These are phyloP conservation scores for Elsinoe batatas DNA, from an alignment of 2,329 filamentous ascomycete species.

Conservation along the genomic window DNA sequence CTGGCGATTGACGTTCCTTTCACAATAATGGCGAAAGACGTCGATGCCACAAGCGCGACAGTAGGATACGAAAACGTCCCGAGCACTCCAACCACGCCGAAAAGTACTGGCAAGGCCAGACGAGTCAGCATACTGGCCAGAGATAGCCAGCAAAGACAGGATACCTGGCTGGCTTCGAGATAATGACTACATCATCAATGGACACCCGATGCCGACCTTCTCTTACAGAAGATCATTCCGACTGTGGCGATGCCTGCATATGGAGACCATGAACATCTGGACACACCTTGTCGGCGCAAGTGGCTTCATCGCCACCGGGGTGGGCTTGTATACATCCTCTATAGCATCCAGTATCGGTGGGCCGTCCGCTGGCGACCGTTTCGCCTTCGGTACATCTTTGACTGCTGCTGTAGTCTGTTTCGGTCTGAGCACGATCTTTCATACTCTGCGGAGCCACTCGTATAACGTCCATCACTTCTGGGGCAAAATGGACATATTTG, in stretches of 20 bases:
- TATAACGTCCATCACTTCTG: constrained; percentile 24
- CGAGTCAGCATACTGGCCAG: constrained; percentile 18
- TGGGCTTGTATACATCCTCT: neutral
- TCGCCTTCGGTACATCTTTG: constrained; percentile 6
- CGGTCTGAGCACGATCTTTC: constrained; percentile 22
- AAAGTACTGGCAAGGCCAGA: constrained; percentile 2
- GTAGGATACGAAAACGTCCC: neutral
- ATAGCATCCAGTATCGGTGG: neutral
- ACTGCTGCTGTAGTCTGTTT: constrained; percentile 12
- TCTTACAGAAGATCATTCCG: constrained; percentile 19
- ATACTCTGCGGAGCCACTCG: constrained; percentile 25
- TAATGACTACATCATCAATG: constrained; percentile 20
- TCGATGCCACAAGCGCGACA: neutral
- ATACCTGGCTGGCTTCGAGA: constrained; percentile 23
- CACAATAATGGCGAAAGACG: neutral
- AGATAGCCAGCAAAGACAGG: constrained; percentile 19
- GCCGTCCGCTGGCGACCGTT: neutral
- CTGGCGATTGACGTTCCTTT: too few relatives aligned
- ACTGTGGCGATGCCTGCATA: constrained; percentile 13
- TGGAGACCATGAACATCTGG: constrained; percentile 15
- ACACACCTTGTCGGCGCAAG: constrained; percentile 11
- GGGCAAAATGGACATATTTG: constrained; percentile 24
- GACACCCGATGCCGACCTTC: constrained; percentile 23
- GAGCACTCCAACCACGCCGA: neutral
- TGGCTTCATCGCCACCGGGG: neutral